Evolutionary conservation across 1,284 basidiomycete species (phyloP), one percentile per base, ranked within the genome.

Genomic region (Agaricales sp.): DNA sequence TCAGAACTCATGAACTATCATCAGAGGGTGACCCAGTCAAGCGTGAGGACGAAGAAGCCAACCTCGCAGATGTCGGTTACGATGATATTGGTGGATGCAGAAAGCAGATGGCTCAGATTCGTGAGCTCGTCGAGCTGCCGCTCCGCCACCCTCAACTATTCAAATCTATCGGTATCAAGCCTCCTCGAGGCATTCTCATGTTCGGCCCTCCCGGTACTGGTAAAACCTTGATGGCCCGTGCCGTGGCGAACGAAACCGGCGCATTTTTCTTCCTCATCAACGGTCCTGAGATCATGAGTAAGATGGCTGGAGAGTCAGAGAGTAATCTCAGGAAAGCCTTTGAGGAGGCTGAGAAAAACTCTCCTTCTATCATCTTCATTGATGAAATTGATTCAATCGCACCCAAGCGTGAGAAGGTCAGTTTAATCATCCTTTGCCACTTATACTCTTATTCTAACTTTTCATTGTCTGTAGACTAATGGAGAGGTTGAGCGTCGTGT

Each of bases 211-310:
- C 93, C 37, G 93, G 93, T 75, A 96, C 93, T 20, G 93, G 93
- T 76, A 97, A 96, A 73, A 96, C 93, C 8, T 78, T 96, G 55
- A 99, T 99, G 95, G 95, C 96, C 43, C 87, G 96, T 59, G 96
- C 96, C 8, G 96, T 99, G 41, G 96, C 95, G 54, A 99, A 99
- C 65, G 96, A 99, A 70, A 99, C 95, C 23, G 95, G 96, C 49
- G 96, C 96, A 18, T 99, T 99, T 80, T 99, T 99, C 79, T 99
- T 99, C 84, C 74, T 98, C 51, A 99, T 99, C 73, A 99, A 98
- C 62, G 95, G 96, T 54, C 96, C 95, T 45, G 96, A 99, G 68
- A 98, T 99, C 67, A 99, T 99, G 95, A 92, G 89, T 62, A 99
- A 97, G 75, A 97, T 97, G 94, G 94, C 94, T 51, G 94, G 94